These are phyloP conservation scores for Limtongia smithiae DNA, from an alignment of 805 yeast species.

Conservation along the genomic window DNA sequence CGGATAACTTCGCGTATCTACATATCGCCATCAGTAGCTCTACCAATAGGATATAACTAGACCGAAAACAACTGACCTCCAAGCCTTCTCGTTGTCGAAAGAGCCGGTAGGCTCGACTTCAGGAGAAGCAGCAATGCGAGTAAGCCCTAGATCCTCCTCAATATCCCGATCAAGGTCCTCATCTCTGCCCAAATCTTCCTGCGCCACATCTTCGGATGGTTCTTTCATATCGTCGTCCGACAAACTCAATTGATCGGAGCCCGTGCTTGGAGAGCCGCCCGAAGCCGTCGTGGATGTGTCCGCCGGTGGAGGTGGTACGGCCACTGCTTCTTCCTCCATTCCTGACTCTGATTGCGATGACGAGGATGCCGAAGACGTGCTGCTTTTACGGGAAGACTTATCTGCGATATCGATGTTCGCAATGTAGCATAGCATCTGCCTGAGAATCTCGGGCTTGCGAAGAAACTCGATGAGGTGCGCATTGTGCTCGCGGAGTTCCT, in stretches of 20 bases:
- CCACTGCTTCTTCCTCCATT: background rate
- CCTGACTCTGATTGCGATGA: background rate
- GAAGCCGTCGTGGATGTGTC: background rate
- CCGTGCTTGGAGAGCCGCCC: background rate
- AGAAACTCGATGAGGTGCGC: constrained; percentile 73
- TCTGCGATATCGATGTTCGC: constrained; percentile 23
- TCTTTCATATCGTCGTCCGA: no score
- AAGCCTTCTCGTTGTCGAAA: constrained; percentile 35
- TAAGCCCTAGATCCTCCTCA: constrained; percentile 27
- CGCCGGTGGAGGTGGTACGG: background rate
- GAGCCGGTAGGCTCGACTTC: constrained; percentile 26
- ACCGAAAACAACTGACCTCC: constrained; percentile 9
- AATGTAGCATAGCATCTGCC: constrained; percentile 63
- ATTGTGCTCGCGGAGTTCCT: constrained; percentile 69
- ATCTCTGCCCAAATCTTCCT: background rate
- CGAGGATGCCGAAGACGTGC: constrained; percentile 5
- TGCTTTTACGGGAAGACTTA: background rate
- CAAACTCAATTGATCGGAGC: background rate
- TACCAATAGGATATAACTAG: constrained; percentile 4
- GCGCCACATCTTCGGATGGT: background rate
- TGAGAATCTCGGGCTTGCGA: constrained; percentile 71
- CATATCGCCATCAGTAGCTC: background rate
- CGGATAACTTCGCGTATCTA: constrained; percentile 60
- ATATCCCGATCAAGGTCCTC: background rate
- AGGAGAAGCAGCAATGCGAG: constrained; percentile 29